phyloP scores from a whole-genome alignment of 495 filamentous ascomycete genomes.

The Astrothelium macrocarpum region DNA sequence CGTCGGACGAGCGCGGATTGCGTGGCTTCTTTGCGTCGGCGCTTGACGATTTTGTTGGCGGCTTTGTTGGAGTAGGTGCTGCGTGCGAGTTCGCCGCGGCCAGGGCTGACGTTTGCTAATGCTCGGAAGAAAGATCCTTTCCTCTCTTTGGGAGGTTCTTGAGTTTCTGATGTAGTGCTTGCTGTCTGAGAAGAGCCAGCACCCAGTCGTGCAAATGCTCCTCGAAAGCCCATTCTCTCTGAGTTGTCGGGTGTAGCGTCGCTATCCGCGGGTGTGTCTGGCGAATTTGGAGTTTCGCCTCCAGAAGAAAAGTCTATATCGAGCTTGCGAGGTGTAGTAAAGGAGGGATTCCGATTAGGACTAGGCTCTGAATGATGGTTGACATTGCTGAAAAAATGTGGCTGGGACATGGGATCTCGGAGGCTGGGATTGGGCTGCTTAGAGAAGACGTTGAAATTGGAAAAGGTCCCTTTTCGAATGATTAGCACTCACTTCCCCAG shows the following conservation, averaged over 20 bases:
- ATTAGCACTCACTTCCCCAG: background rate
- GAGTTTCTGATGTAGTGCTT: background rate
- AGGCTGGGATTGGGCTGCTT: conserved; percentile 39
- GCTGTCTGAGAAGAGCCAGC: conserved; percentile 27
- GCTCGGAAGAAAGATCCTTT: conserved; percentile 24
- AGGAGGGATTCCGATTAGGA: conserved; percentile 53
- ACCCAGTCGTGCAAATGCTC: conserved; percentile 8
- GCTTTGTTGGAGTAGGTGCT: conserved; percentile 45
- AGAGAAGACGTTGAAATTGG: conserved; percentile 42
- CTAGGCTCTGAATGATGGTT: conserved; percentile 29
- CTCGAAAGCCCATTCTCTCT: conserved; percentile 22
- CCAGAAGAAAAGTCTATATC: conserved; percentile 64
- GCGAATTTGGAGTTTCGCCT: conserved; percentile 68
- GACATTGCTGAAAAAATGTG: conserved; percentile 30
- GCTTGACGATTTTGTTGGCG: conserved; percentile 45
- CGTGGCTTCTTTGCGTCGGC: conserved; percentile 34
- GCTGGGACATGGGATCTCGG: conserved; percentile 41
- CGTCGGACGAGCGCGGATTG: conserved; percentile 20
- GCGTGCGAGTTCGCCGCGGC: conserved; percentile 48
- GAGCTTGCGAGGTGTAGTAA: conserved; percentile 70
- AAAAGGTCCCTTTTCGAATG: conserved; percentile 37
- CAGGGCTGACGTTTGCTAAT: conserved; percentile 29
- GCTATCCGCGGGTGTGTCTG: conserved; percentile 54
- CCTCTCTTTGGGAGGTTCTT: conserved; percentile 12
- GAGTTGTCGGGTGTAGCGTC: conserved; percentile 56